Conservation (phyloP, 805 yeast species). For the Zygosaccharomyces siamensis region DNA sequence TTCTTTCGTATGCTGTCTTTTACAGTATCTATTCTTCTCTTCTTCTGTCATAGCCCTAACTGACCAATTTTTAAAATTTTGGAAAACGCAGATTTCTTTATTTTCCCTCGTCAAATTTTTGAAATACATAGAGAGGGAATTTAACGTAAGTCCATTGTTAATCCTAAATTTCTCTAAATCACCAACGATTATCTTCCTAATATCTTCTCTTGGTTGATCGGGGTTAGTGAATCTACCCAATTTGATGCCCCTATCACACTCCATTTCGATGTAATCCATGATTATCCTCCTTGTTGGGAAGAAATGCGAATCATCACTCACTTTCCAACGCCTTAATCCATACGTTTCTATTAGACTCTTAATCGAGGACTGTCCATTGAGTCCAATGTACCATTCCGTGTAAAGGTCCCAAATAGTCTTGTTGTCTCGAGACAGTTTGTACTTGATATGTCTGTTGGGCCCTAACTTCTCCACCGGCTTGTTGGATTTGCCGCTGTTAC, state of each 20-base stretch:
- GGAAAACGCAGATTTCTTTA: slow-evolving; percentile 32
- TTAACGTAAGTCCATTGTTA: slow-evolving; percentile 32
- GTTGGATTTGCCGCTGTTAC: neutral
- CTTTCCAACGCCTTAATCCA: slow-evolving; percentile 39
- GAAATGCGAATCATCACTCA: slow-evolving; percentile 37
- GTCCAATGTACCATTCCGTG: slow-evolving; percentile 37
- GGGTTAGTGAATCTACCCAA: slow-evolving; percentile 31
- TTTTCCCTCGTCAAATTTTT: slow-evolving; percentile 30
- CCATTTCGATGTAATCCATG: slow-evolving; percentile 37
- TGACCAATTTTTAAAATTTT: slow-evolving; percentile 31
- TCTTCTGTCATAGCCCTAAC: slow-evolving; percentile 30
- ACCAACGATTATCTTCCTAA: slow-evolving; percentile 32
- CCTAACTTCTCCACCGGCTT: slow-evolving; percentile 13
- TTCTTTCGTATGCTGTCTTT: slow-evolving; percentile 23
- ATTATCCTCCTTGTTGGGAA: slow-evolving; percentile 38
- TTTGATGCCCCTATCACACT: slow-evolving; percentile 32
- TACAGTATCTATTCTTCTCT: slow-evolving; percentile 31
- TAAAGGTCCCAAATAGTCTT: slow-evolving; percentile 37
- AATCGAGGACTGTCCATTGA: slow-evolving; percentile 33
- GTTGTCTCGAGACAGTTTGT: slow-evolving; percentile 36
- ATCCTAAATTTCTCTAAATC: slow-evolving; percentile 36
- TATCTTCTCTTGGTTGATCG: slow-evolving; percentile 30
- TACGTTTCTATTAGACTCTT: slow-evolving; percentile 32
- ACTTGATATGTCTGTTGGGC: slow-evolving; percentile 32
- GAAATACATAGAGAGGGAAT: slow-evolving; percentile 33